These are phyloP conservation scores for Solanum aculeatissimum DNA, from an alignment of 305 asterid genomes.

Conservation along the genomic window DNA sequence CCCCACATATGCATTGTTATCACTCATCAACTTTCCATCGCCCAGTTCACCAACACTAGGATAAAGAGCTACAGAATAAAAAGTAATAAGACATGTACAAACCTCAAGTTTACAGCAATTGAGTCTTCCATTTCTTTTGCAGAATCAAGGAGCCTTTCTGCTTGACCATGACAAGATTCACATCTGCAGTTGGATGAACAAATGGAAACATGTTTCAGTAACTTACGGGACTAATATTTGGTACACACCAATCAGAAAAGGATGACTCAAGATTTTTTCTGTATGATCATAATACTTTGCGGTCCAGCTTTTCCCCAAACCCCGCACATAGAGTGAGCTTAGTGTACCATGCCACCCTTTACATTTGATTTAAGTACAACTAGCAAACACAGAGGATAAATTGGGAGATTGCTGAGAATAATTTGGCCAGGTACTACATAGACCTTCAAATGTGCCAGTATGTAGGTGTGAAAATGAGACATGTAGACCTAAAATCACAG, in stretches of 20 bases:
- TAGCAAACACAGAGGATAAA: not conserved
- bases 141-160: constrained; percentile 98
- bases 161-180: constrained; percentile 98
- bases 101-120: constrained; percentile 97
- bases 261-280: not conserved
- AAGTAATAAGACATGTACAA: constrained; percentile 3
- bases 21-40: not conserved
- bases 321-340: not conserved
- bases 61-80: not conserved
- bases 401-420: not conserved
- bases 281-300: not conserved
- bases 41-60: not conserved
- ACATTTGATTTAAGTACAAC: not conserved
- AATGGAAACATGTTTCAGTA: not conserved
- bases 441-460: not conserved
- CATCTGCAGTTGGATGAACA: constrained; percentile 47
- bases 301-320: not conserved
- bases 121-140: constrained; percentile 99
- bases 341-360: not conserved
- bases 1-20: not conserved
- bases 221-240: not conserved
- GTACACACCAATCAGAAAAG: not conserved
- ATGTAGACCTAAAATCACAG: not conserved
- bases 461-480: not conserved
- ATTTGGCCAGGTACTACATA: not conserved